Conservation (phyloP, 331 rosid genomes). For the Acacia concinna region DNA sequence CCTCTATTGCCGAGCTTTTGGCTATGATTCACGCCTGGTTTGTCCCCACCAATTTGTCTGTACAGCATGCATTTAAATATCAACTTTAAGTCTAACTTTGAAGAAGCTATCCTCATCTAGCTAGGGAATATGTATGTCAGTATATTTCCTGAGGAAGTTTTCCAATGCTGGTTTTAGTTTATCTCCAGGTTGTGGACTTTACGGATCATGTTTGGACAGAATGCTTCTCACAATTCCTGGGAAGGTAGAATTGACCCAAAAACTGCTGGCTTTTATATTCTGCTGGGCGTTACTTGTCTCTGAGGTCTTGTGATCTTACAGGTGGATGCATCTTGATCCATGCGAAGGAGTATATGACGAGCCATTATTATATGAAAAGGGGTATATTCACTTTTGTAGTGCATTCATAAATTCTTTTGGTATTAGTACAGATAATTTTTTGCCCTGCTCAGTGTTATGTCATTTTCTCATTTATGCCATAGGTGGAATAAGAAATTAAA, state of each 20-base stretch:
- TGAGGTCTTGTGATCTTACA: slow-evolving; percentile 45
- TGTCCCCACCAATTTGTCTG: slow-evolving; percentile 32
- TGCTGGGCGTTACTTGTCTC: slow-evolving; percentile 16
- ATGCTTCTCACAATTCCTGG: slow-evolving; percentile 73
- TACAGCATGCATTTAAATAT: slow-evolving; percentile 13
- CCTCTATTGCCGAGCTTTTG: slow-evolving; percentile 87
- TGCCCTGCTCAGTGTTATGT: slow-evolving; percentile 29
- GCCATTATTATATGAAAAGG: slow-evolving; percentile 89
- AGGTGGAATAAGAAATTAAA: slow-evolving; percentile 88
- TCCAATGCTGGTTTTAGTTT: slow-evolving; percentile 28
- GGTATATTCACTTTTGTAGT: slow-evolving; percentile 50
- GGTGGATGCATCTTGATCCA: slow-evolving; percentile 99
- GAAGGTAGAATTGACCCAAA: slow-evolving; percentile 58
- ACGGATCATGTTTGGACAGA: slow-evolving; percentile 97
- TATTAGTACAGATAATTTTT: slow-evolving; percentile 13
- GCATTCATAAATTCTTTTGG: background rate
- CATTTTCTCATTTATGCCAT: slow-evolving; percentile 30
- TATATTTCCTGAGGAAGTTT: slow-evolving; percentile 24
- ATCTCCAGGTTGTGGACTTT: slow-evolving; percentile 68
- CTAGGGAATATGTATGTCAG: background rate
- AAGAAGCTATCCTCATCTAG: background rate
- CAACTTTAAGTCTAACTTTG: slow-evolving; percentile 14
- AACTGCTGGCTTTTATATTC: slow-evolving; percentile 26
- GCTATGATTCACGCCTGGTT: slow-evolving; percentile 86
- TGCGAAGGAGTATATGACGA: slow-evolving; percentile 84